phyloP scores from a whole-genome alignment of 2,329 filamentous ascomycete species.

The Capronia epimyces region DNA sequence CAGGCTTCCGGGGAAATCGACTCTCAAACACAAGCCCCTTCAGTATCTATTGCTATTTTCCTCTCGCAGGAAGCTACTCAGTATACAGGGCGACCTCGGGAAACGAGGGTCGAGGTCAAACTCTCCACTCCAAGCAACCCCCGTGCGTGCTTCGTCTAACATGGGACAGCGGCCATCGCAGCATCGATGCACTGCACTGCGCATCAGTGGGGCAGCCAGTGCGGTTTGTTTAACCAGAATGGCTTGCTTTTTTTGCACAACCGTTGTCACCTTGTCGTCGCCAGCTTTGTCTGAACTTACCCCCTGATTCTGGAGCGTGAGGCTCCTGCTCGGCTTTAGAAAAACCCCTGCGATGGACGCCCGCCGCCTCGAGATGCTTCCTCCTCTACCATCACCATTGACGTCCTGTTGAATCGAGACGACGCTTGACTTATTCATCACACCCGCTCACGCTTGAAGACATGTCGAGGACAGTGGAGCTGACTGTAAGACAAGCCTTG shows the following conservation, averaged over 20 bases:
- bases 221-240: background rate
- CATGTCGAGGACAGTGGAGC: constrained; percentile 31
- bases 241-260: background rate
- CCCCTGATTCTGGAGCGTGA: background rate
- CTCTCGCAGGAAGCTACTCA: background rate
- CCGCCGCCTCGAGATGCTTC: constrained; percentile 3
- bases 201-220: background rate
- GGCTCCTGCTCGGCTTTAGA: constrained; percentile 12
- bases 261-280: background rate
- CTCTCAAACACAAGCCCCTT: too few species aligned
- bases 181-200: background rate
- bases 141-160: background rate
- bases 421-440: background rate
- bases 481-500: constrained; percentile 61
- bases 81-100: background rate
- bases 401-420: too few species aligned
- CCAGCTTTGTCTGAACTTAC: background rate
- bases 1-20: background rate
- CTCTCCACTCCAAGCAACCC: background rate
- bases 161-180: background rate
- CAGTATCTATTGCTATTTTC: background rate
- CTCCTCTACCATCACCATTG: background rate
- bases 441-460: background rate
- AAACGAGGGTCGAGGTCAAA: background rate
- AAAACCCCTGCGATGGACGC: constrained; percentile 6